phyloP scores from a whole-genome alignment of 257 asterid species.

The Solanum clarkiae region DNA sequence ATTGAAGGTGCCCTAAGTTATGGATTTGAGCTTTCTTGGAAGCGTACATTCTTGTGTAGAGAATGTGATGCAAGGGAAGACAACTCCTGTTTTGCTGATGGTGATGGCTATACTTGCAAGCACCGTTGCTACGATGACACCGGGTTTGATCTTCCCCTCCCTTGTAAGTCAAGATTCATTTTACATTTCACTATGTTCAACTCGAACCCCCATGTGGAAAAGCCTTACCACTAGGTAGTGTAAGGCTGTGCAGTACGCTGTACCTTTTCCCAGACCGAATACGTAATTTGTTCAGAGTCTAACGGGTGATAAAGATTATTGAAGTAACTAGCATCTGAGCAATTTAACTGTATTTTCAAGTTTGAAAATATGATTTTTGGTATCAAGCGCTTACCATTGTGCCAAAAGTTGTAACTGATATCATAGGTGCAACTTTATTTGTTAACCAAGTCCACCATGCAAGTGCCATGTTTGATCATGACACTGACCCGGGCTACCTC shows the following conservation, averaged over 20 bases:
- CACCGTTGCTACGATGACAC: neutral
- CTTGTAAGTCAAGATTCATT: neutral
- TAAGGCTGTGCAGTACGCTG: neutral
- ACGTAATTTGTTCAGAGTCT: neutral
- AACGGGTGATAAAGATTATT: neutral
- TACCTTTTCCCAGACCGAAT: neutral
- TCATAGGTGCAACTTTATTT: no score
- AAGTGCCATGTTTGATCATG: no score
- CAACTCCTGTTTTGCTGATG: neutral
- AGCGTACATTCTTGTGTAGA: neutral
- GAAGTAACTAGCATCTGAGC: neutral
- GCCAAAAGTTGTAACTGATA: no score
- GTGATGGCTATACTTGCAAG: neutral
- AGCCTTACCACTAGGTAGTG: neutral
- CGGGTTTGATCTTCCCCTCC: neutral
- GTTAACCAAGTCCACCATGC: no score
- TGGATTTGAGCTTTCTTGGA: conserved; percentile 37
- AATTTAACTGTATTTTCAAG: neutral
- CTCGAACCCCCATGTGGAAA: neutral
- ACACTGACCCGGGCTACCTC: neutral
- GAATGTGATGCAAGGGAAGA: conserved; percentile 13
- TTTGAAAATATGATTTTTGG: neutral
- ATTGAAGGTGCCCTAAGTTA: conserved; percentile 20
- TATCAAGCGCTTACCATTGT: no score
- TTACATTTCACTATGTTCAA: neutral